Evolutionary conservation across 306 rosid species (phyloP).

Genomic region (Cyclanthera cordifolia): DNA sequence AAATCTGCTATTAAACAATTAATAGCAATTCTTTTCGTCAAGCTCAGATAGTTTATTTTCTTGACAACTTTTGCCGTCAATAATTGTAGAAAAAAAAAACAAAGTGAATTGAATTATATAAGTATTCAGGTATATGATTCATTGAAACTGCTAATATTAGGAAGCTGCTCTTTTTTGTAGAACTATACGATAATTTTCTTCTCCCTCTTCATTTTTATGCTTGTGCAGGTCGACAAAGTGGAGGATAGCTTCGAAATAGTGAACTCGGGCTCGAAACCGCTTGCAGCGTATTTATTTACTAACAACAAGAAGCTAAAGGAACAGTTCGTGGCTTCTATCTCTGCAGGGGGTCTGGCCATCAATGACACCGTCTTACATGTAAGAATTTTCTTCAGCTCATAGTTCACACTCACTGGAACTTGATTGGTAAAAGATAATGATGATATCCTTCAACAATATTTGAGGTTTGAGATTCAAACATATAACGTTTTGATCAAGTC

Average conservation of each 20-base stretch:
- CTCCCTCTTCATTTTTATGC: not conserved
- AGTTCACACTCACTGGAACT: not conserved
- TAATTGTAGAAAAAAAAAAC: not conserved
- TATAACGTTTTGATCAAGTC: too few species aligned
- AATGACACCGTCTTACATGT: slow-evolving; percentile 81
- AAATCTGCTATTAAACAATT: not conserved
- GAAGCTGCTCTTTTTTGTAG: not conserved
- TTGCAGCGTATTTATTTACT: slow-evolving; percentile 92
- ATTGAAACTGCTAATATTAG: not conserved
- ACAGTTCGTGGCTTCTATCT: slow-evolving; percentile 43
- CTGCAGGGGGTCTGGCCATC: slow-evolving; percentile 82
- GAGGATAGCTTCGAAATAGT: slow-evolving; percentile 72
- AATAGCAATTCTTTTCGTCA: not conserved
- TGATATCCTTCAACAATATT: too few species aligned
- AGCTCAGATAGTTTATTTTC: not conserved
- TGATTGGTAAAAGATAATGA: too few species aligned
- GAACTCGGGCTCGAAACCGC: slow-evolving; percentile 79
- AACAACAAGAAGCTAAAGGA: slow-evolving; percentile 63
- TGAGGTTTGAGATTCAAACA: too few species aligned
- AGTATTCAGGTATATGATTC: not conserved
- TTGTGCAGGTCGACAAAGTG: slow-evolving; percentile 63
- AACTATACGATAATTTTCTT: not conserved
- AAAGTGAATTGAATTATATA: not conserved
- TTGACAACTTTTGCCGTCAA: not conserved
- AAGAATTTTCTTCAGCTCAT: slow-evolving; percentile 18